A percentile compares a stretch with the other conserved stretches of the same genome.
These are phyloP conservation scores for Fusarium sp. DNA, from an alignment of 2,329 filamentous ascomycete genomes.

Conservation along the genomic window DNA sequence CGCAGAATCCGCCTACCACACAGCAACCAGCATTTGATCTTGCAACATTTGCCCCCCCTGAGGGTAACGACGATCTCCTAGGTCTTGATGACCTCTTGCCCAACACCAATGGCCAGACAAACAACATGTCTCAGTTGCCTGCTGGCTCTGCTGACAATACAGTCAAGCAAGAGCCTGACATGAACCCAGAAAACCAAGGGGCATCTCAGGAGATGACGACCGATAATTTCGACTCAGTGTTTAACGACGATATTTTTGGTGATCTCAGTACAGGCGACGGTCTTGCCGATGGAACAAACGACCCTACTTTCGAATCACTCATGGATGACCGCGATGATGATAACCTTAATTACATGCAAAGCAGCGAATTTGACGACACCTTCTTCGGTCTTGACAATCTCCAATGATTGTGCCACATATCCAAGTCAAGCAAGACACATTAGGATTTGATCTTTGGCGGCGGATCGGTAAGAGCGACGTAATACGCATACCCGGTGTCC, in stretches of 20 bases:
- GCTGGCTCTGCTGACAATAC: constrained; percentile 25
- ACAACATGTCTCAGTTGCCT: constrained; percentile 18
- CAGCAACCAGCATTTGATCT: constrained; percentile 63
- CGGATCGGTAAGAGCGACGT: not conserved
- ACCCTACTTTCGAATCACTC: constrained; percentile 66
- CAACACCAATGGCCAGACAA: constrained; percentile 39
- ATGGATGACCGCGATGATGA: constrained; percentile 58
- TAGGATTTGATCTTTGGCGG: not conserved
- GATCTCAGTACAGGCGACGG: constrained; percentile 58
- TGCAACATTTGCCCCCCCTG: constrained; percentile 58
- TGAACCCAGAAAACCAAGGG: constrained; percentile 20
- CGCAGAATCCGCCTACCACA: constrained; percentile 41
- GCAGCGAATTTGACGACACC: constrained; percentile 62
- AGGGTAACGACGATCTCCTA: constrained; percentile 51
- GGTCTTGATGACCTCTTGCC: constrained; percentile 53
- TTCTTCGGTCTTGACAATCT: constrained; percentile 60
- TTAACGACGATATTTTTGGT: constrained; percentile 61
- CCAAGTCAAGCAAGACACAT: not conserved
- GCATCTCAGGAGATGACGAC: constrained; percentile 36
- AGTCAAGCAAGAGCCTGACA: constrained; percentile 27
- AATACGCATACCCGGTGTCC: not conserved
- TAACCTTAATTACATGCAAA: constrained; percentile 58
- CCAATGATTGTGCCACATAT: constrained; percentile 5
- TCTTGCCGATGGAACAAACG: constrained; percentile 53
- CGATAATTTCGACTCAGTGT: constrained; percentile 49